Evolutionary conservation across 1,139 yeast genomes (phyloP).

Genomic region (Candida smagusa): DNA sequence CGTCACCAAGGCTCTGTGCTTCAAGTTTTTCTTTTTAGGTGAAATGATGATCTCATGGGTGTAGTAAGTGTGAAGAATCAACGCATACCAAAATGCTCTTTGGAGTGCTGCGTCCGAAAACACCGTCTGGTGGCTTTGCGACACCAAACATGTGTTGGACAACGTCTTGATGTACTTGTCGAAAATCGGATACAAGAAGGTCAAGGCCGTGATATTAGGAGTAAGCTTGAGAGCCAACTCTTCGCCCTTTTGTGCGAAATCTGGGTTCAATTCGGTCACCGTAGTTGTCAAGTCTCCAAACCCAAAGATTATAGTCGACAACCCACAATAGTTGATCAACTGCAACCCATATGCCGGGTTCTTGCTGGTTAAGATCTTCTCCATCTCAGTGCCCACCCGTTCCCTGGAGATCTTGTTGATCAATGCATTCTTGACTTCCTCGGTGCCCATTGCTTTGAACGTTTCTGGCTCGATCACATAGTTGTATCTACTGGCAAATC

Average conservation of each 20-base stretch:
- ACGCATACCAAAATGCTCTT: constrained; percentile 46
- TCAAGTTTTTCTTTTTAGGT: constrained; percentile 38
- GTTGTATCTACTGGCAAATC: constrained; percentile 81
- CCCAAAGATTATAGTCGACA: constrained; percentile 60
- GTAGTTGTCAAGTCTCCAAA: constrained; percentile 27
- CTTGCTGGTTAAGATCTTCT: constrained; percentile 63
- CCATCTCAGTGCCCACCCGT: constrained; percentile 83
- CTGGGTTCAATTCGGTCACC: constrained; percentile 18
- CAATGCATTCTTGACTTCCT: constrained; percentile 57
- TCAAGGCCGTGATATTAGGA: constrained; percentile 19
- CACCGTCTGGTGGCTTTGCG: constrained; percentile 9
- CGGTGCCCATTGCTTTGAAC: constrained; percentile 60
- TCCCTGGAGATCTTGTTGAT: constrained; percentile 80
- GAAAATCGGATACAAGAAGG: constrained; percentile 21
- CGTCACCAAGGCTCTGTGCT: constrained; percentile 17
- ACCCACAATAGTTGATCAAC: constrained; percentile 51
- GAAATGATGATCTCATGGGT: constrained; percentile 43
- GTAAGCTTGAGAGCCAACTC: constrained; percentile 6
- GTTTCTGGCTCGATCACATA: constrained; percentile 64
- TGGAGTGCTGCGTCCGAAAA: constrained; percentile 11
- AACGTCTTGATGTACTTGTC: constrained; percentile 9
- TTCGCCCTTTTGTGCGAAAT: constrained; percentile 9
- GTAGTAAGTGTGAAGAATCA: constrained; percentile 31
- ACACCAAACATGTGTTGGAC: constrained; percentile 5
- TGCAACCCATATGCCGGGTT: constrained; percentile 65